A percentile compares a stretch with the other conserved stretches of the same genome.
These are phyloP conservation scores for Cryptosporidium sp. DNA, from an alignment of 169 alveolate genomes.

Conservation along the genomic window DNA sequence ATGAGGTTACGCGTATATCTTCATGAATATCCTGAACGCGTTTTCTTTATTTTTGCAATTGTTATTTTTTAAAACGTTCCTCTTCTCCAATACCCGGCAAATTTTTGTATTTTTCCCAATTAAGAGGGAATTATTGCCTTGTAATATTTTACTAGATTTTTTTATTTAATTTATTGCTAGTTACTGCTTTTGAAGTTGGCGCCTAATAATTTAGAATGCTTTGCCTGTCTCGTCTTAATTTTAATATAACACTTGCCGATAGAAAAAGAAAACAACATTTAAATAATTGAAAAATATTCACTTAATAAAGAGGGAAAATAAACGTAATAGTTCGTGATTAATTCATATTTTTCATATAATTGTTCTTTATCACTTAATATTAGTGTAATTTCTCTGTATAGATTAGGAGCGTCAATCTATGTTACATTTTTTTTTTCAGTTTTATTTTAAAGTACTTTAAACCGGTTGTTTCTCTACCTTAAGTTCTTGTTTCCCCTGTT, in stretches of 20 bases:
- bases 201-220: not conserved
- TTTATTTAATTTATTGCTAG: not conserved
- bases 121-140: constrained; percentile 17
- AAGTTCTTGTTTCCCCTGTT: not conserved
- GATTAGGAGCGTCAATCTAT: too few relatives aligned
- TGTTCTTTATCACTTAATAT: too few relatives aligned
- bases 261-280: too few relatives aligned
- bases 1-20: constrained; percentile 13
- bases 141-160: constrained; percentile 14
- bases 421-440: too few relatives aligned
- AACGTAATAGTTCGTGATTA: too few relatives aligned
- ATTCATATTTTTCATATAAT: too few relatives aligned
- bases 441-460: too few relatives aligned
- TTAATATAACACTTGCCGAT: not conserved
- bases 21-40: constrained; percentile 30
- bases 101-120: not conserved
- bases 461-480: too few relatives aligned
- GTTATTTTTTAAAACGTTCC: not conserved
- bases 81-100: constrained; percentile 25
- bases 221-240: constrained; percentile 26
- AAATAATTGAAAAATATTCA: not conserved
- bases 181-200: not conserved
- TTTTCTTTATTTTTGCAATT: not conserved
- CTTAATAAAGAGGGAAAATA: too few relatives aligned
- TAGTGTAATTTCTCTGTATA: too few relatives aligned